Evolutionary conservation across 148 eudicot species (phyloP), one percentile per base, ranked within the genome.

Genomic region (Rhododendron griersonianum): DNA sequence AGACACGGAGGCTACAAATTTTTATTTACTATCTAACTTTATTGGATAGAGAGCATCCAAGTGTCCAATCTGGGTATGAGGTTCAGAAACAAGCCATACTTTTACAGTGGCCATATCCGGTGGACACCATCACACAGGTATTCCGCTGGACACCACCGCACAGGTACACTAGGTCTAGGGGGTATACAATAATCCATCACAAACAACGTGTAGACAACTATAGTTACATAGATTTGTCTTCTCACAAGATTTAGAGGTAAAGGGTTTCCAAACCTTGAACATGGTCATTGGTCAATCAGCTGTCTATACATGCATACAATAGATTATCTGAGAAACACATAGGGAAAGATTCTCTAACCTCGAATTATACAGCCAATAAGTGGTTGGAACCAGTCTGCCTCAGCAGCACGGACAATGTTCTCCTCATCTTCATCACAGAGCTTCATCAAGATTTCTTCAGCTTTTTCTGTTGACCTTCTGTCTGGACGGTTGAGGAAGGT

Each of bases 401-500:
- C 85, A 39, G 92, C 92, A 37, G 88, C 88, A 57, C 48, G 84
- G 50, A 90, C 51, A 84, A 90, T 71, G 67, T 87, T 87, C 71
- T 87, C 87, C 69, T 89, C 90, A 81, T 90, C 92, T 53, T 69
- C 89, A 50, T 88, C 92, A 81, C 90, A 87, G 81, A 90, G 89
- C 82, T 82, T 89, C 87, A 69, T 69, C 83, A 90, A 80, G 51
- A 90, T 90, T 75, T 88, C 88, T 45, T 84, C 83, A 44, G 90
- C 89, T 81, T 85, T 85, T 63, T 89, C 90, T 21, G 81, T 86
- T 44, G 85, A 63, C 30, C 67, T 84, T 21, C 14, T 39, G 55
- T 8, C 85, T 18, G 89, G 80, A 83, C 57, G 63, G 39, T 75
- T 82, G 3, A 85, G 80, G 79, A 90, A 59, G 74, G 85, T 59